Evolutionary conservation across 352 stramenopile genomes (phyloP).

Genomic region (Globisporangium perplexum): DNA sequence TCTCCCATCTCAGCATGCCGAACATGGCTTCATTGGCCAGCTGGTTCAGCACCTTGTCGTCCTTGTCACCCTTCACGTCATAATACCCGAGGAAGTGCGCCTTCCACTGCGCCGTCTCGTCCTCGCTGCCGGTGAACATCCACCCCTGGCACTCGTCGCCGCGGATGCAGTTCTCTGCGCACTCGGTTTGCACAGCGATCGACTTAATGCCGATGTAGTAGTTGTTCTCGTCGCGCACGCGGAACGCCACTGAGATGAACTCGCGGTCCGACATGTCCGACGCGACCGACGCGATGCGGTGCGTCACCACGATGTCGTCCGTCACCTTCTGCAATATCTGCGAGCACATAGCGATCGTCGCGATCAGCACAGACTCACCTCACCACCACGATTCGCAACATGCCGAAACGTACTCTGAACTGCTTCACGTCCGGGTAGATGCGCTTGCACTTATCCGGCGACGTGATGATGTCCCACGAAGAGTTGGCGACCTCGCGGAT

Average conservation of each 20-base stretch:
- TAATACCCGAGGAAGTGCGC: conserved; percentile 79
- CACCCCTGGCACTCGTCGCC: conserved; percentile 78
- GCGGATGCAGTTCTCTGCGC: conserved; percentile 70
- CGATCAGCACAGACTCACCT: conserved; percentile 4
- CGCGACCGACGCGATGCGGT: conserved; percentile 67
- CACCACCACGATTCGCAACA: no score
- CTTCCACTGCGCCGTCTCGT: conserved; percentile 66
- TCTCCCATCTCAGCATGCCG: conserved; percentile 82
- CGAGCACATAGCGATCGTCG: neutral
- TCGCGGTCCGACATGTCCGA: conserved; percentile 71
- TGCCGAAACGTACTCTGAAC: conserved; percentile 43
- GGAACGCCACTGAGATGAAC: conserved; percentile 76
- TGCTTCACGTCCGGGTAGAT: conserved; percentile 84
- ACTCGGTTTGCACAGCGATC: conserved; percentile 64
- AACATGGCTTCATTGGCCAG: conserved; percentile 84
- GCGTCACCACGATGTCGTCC: conserved; percentile 77
- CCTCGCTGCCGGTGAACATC: conserved; percentile 74
- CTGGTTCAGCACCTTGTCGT: conserved; percentile 82
- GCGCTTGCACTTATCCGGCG: conserved; percentile 72
- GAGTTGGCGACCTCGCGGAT: conserved; percentile 65
- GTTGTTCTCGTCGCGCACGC: conserved; percentile 64
- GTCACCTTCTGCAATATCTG: conserved; percentile 79
- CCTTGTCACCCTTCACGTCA: conserved; percentile 78
- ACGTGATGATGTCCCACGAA: conserved; percentile 84
- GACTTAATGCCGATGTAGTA: conserved; percentile 79